Evolutionary conservation across 169 alveolate species (phyloP), one percentile per base, ranked within the genome.

Genomic region (Perkinsus olseni): DNA sequence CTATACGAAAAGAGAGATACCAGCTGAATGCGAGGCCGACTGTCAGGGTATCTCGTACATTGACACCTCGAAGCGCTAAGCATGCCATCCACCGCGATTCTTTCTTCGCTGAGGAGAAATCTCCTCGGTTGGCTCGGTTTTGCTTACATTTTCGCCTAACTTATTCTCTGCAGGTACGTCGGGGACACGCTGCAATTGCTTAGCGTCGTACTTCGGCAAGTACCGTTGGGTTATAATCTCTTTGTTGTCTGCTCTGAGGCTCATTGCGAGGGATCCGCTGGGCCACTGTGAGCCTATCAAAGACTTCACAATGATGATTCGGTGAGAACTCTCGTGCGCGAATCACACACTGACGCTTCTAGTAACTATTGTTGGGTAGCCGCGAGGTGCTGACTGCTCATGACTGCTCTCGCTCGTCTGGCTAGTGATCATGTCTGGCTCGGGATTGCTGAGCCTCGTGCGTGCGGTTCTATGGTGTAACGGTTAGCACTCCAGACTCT

Each of bases 401-500:
- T n/a, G n/a, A n/a, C n/a, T 6, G 3, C 50, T 40, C 11, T 40
- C 11, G 50, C 50, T 40, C 50, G 50, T 40, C 11, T 40, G 11
- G 50, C 50, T 11, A 40, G 21, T 3, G 50, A 40, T 11, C 11
- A 40, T 40, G 50, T 11, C 50, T 40, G 11, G n/a, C n/a, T n/a
- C n/a, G n/a, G n/a, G n/a, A n/a, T n/a, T n/a, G 3, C 3, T 40
- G 50, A 40, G 11, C 50, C 11, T 3, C 11, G 3, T 40, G 11
- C 11, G 11, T 11, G 11, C 50, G 82, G 82, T 62, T 62, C 82
- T 62, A 62, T 62, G 82, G 82, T 62, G 82, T 62, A 62, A 62
- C 82, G 82, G 82, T 62, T 62, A 62, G 82, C 82, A 62, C 82
- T 62, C 82, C 82, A 62, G 82, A 62, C 82, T 62, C 82, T 62